These are phyloP conservation scores for Chlamydomonas applanata DNA, from an alignment of 139 green algal species.

Conservation along the genomic window DNA sequence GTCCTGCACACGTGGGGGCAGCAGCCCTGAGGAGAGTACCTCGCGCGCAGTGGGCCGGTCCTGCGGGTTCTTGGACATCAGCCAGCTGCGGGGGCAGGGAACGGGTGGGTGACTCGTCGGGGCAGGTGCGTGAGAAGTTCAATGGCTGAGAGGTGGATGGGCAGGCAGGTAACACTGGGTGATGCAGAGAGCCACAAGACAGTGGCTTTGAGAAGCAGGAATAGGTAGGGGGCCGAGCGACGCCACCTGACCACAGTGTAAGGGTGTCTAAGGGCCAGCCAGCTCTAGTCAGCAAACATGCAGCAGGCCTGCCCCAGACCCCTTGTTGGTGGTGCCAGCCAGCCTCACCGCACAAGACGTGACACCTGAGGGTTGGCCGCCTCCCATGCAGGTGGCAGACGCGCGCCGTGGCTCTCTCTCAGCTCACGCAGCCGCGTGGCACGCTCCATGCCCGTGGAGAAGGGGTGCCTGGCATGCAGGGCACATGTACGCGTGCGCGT, in stretches of 20 bases:
- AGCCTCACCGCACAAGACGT: constrained; percentile 35
- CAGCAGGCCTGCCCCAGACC: too few species aligned
- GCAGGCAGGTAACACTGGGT: too few species aligned
- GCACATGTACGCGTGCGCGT: too few species aligned
- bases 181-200: too few species aligned
- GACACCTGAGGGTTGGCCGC: constrained; percentile 51
- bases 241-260: too few species aligned
- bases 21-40: constrained; percentile 73
- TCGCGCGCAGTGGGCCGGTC: constrained; percentile 74
- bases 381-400: constrained; percentile 66
- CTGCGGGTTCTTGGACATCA: constrained; percentile 69
- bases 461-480: constrained; percentile 54
- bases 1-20: constrained; percentile 80
- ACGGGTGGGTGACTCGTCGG: too few species aligned
- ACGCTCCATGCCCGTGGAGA: constrained; percentile 88
- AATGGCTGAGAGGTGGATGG: too few species aligned
- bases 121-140: too few species aligned
- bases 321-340: background rate
- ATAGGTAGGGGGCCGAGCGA: too few species aligned
- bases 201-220: too few species aligned
- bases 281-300: too few species aligned
- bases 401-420: constrained; percentile 43
- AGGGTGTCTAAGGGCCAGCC: too few species aligned
- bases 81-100: constrained; percentile 54
- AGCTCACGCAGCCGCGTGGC: constrained; percentile 71